phyloP scores from a whole-genome alignment of 495 filamentous ascomycete genomes.

The Cryomyces antarcticus region DNA sequence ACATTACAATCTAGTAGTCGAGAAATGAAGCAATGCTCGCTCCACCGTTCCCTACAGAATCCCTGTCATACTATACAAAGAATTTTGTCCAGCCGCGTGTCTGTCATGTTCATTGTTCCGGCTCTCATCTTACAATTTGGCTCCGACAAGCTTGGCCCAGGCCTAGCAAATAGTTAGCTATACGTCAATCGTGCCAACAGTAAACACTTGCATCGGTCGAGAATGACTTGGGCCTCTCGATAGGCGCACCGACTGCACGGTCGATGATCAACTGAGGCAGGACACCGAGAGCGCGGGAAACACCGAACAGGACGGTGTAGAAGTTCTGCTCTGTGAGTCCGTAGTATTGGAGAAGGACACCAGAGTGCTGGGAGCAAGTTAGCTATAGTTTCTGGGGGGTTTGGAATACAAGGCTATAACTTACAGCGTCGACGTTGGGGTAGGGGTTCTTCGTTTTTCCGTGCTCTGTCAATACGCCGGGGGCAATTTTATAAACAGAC shows the following conservation, averaged over 20 bases:
- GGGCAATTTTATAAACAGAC: conserved; percentile 99
- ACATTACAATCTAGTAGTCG: too few species aligned
- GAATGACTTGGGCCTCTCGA: conserved; percentile 89
- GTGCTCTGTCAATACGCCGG: conserved; percentile 92
- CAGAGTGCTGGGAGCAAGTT: conserved; percentile 46
- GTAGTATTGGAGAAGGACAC: conserved; percentile 98
- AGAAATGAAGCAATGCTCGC: too few species aligned
- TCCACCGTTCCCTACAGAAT: too few species aligned
- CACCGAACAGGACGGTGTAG: conserved; percentile 99
- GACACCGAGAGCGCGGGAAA: conserved; percentile 92
- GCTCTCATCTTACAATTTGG: conserved; percentile 50
- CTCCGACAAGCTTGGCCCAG: conserved; percentile 66
- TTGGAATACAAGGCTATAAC: background rate
- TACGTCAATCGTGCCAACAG: too few species aligned
- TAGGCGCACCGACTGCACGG: conserved; percentile 78
- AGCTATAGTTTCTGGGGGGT: conserved; percentile 25
- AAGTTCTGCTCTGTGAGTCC: conserved; percentile 96
- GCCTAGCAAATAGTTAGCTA: too few species aligned
- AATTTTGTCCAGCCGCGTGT: too few species aligned
- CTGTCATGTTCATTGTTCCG: too few species aligned
- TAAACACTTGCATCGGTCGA: conserved; percentile 64
- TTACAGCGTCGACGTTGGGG: conserved; percentile 39
- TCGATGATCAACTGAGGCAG: conserved; percentile 98
- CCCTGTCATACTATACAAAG: too few species aligned
- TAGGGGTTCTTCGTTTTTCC: conserved; percentile 96